Base-by-base conservation (phyloP, 1,284 basidiomycete genomes). In the Puccinia triticina region DNA sequence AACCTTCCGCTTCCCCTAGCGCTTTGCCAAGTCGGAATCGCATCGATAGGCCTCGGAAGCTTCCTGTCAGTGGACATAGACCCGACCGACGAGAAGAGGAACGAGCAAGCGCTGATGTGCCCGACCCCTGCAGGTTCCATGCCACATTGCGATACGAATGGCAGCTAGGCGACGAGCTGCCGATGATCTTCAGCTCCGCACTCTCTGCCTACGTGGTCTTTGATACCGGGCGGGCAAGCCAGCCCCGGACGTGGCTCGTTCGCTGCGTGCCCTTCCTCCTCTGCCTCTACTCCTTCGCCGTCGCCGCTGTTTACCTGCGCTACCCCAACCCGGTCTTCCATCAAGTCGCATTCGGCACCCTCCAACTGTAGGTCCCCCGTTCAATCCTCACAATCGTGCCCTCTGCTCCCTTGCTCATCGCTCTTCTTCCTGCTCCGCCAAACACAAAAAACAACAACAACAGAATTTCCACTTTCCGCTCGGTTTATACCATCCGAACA, bases 251-350 rank as follows among this genome's bases (percentile, higher is more conserved):
- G n/a, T 77, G 8, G 11, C 71, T 78, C 14, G 64, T 78, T 37
- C 8, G 64, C 21, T 26, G 83, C 32, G 21, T 84, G 32, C 48
- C 85, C 0, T 82, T 86, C 0, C 83, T 85, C 12, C 12, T 66
- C 26, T 29, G 53, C 11, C 78, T 87, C 59, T n/a, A 84, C 14
- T 29, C 81, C 14, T 16, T 84, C 26, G 84, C 85, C 32, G 48
- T 75, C 14, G 84, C 84, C 78, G 86, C 86, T 40, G 85, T 85
- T 0, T 83, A 84, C 18, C 78, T 84, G 34, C 84, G 83, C 79
- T 87, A 89, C 61, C 88, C 88, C 0, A 89, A 90, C 85, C 89
- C 89, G 0, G 87, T 90, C 10, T 89, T 90, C 75, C 89, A 90
- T 85, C 89, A 90, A 86, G 84, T 89, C 48, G 87, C 88, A 0